Evolutionary conservation across 768 basidiomycete genomes (phyloP), one percentile per base, ranked within the genome.

Genomic region (Kwoniella europaea): DNA sequence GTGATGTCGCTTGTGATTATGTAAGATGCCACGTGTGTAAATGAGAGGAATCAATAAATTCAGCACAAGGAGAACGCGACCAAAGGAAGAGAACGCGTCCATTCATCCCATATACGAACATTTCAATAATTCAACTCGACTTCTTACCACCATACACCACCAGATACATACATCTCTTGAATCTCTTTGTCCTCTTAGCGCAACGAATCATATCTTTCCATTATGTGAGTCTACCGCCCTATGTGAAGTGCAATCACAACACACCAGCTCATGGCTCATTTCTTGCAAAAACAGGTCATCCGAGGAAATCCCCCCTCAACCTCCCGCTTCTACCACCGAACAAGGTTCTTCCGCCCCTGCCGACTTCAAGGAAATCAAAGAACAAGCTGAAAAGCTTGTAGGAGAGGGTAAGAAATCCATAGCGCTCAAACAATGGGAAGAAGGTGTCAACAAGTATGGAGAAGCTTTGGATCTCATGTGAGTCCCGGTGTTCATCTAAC

Each of bases 391-490:
- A 20, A 68, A 65, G 63, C 74, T 81, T 10, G 73, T 82, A 7
- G 82, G 75, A 9, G 77, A 82, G 63, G 82, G 81, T 1, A 80
- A 81, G 68, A 83, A 83, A 53, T 79, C 81, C 2, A 78, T 82
- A 35, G 82, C 81, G 4, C 68, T 83, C 24, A 76, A 78, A 57
- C 73, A 80, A 60, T 83, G 82, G 82, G 80, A 81, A 56, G 75
- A 77, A 63, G 82, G 80, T 2, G 80, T 81, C 3, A 72, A 61
- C 53, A 81, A 82, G 57, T 83, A 81, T 76, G 82, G 78, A 7
- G 78, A 79, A 44, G 81, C 81, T 12, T 71, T 83, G 50, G 80
- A 81, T 22, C 63, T 81, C 53, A 82, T 79, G 82, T 83, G 57
- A 35, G 80, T n/a, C n/a, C n/a, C n/a, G n/a, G n/a, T n/a, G n/a